phyloP scores from a whole-genome alignment of 305 asterid genomes.

The Rubia tinctorum region DNA sequence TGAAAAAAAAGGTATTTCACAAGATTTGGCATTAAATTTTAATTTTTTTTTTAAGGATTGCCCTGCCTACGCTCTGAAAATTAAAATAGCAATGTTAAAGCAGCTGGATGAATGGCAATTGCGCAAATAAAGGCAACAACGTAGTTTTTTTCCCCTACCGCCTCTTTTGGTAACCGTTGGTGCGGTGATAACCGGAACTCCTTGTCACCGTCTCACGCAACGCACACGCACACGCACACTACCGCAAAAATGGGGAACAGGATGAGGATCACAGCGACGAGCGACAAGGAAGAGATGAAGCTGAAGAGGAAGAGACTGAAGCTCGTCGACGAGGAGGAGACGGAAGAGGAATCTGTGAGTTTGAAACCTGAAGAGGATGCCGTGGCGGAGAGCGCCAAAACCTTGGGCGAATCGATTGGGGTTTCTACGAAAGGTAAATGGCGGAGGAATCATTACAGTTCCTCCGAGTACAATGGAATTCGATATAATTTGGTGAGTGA shows the following conservation, averaged over 20 bases:
- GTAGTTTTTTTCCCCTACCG: too few species aligned
- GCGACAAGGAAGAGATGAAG: constrained; percentile 18
- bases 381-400: constrained; percentile 39
- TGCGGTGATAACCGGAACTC: too few species aligned
- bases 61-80: too few species aligned
- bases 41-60: too few species aligned
- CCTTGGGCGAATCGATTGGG: constrained; percentile 67
- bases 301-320: constrained; percentile 22
- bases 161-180: too few species aligned
- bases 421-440: constrained; percentile 64
- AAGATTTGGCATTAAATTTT: too few species aligned
- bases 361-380: too few species aligned
- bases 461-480: constrained; percentile 63
- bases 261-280: constrained; percentile 18
- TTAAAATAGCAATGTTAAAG: too few species aligned
- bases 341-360: neutral
- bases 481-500: constrained; percentile 63
- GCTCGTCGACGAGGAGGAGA: constrained; percentile 8
- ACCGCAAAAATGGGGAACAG: constrained; percentile 21
- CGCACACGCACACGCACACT: neutral
- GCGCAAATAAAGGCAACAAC: too few species aligned
- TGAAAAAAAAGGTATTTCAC: too few species aligned
- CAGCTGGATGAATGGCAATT: too few species aligned
- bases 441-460: constrained; percentile 39
- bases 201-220: too few species aligned